A percentile compares a stretch with the other conserved stretches of the same genome.
These are phyloP conservation scores for Dorcoceras hygrometricum DNA, from an alignment of 257 asterid species.

Conservation along the genomic window DNA sequence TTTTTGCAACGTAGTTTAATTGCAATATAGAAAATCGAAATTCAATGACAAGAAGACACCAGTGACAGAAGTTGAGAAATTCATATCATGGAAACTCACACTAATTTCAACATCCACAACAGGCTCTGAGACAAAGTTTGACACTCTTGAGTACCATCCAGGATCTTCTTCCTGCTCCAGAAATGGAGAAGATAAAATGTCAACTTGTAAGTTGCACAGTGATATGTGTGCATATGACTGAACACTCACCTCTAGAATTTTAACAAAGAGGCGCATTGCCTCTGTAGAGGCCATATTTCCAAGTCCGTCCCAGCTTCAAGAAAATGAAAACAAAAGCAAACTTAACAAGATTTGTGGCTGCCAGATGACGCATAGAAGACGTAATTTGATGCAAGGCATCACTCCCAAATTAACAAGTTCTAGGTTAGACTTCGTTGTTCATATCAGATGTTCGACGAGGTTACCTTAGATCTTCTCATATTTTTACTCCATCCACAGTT, in stretches of 20 bases:
- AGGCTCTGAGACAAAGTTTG: slow-evolving; percentile 66
- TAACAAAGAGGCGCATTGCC: slow-evolving; percentile 98
- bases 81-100: slow-evolving; percentile 49
- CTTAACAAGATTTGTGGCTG: slow-evolving; percentile 13
- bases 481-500: not conserved
- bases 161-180: slow-evolving; percentile 89
- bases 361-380: not conserved
- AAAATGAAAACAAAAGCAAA: slow-evolving; percentile 22
- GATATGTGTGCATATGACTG: slow-evolving; percentile 24
- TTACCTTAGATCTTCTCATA: not conserved
- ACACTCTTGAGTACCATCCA: slow-evolving; percentile 89
- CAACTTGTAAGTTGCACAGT: slow-evolving; percentile 10
- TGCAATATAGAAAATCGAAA: no score
- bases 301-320: slow-evolving; percentile 81
- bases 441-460: not conserved
- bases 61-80: slow-evolving; percentile 19
- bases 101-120: slow-evolving; percentile 65
- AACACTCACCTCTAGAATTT: slow-evolving; percentile 79
- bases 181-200: slow-evolving; percentile 16
- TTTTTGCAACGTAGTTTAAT: not conserved
- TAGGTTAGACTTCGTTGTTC: not conserved
- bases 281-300: slow-evolving; percentile 86
- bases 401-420: not conserved
- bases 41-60: slow-evolving; percentile 1
- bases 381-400: not conserved